Base-by-base conservation (phyloP, 805 yeast genomes). In the Kazachstania psychrophila region DNA sequence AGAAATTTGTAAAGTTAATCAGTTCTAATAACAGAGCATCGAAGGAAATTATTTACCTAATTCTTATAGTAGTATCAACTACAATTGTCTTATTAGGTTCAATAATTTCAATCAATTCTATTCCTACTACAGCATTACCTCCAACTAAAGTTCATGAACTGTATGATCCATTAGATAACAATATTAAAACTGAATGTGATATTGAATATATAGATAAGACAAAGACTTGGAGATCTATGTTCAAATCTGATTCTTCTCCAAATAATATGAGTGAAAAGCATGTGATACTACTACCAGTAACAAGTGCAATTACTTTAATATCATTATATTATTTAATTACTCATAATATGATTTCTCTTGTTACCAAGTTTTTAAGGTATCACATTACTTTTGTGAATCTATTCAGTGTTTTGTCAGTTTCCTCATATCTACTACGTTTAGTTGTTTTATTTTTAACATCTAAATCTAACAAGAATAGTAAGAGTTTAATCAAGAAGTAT, bases 211-310 rank as follows among this genome's bases (percentile, higher is more conserved):
- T 53, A 9, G 51, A 48, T 19, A 51, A 44, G 16, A 14, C 31
- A 15, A 28, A 33, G 13, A 3, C 3, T 28, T 28, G 20, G 12
- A 23, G 24, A 9, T 23, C 24, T 11, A 8, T 11, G 8, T 11
- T 9, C 8, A 8, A 9, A 9, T 23, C 24, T 23, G 24, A 23
- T 11, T 9, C 8, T 11, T 23, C 24, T 8, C 24, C 8, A 13
- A 27, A 38, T 7, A 26, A 31, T 10, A 19, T 49, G 16, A 43
- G 41, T 33, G 58, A 49, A 15, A 53, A 47, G 34, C 60, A 52
- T 31, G 77, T 70, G 0, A 27, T 64, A 5, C 13, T 55, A 3
- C 46, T 72, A 50, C 80, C 81, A 0, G 38, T 75, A 5, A 11
- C 65, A 6, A 70, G 72, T 5, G 68, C 69, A 23, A 12, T 43